phyloP scores from a whole-genome alignment of 345 rosid species.

The Eucalyptus microcorys region DNA sequence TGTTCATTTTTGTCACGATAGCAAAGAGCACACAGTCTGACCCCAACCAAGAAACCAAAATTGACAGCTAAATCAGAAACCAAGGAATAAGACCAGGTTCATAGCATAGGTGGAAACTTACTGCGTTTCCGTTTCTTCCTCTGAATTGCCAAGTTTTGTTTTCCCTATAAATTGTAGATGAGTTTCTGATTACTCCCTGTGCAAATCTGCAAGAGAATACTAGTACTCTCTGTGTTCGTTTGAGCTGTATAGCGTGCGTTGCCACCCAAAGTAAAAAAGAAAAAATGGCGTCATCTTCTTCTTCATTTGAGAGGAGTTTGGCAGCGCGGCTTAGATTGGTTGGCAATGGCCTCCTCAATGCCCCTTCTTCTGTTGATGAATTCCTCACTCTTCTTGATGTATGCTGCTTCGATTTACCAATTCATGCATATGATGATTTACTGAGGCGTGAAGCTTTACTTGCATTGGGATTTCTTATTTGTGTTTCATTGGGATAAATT shows the following conservation, averaged over 20 bases:
- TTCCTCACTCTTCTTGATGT: constrained; percentile 52
- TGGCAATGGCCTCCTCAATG: constrained; percentile 41
- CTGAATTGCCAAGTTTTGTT: neutral
- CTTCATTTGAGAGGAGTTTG: constrained; percentile 2
- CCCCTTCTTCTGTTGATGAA: constrained; percentile 35
- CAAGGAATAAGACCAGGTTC: neutral
- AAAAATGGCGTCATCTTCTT: constrained; percentile 32
- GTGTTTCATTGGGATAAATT: neutral
- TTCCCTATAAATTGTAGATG: neutral
- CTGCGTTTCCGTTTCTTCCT: neutral
- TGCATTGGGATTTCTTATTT: neutral
- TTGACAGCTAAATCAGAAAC: neutral
- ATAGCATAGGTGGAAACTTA: neutral
- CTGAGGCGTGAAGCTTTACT: neutral
- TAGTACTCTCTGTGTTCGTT: constrained; percentile 19
- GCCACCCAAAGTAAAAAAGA: neutral
- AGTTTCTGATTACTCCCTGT: neutral
- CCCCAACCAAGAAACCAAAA: neutral
- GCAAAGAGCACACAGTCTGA: neutral
- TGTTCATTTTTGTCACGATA: neutral
- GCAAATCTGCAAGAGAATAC: neutral
- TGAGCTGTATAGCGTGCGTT: neutral
- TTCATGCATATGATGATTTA: neutral
- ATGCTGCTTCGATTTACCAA: neutral
- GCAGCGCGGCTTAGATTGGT: constrained; percentile 34